These are phyloP conservation scores for Pulveroboletus sp. DNA, from an alignment of 768 basidiomycete genomes.

Conservation along the genomic window DNA sequence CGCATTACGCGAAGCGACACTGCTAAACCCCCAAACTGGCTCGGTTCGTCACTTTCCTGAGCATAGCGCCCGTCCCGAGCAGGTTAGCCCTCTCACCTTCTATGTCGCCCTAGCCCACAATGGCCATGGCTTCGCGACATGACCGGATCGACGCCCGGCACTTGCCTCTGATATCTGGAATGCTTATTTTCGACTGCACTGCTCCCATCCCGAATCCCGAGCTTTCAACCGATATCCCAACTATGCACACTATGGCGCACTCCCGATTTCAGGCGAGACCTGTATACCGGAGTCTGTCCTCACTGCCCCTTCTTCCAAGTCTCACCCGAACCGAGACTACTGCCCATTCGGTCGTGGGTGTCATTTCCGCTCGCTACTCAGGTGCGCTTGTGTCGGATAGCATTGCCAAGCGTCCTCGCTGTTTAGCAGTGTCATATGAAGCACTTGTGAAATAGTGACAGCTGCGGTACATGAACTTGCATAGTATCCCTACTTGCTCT, in stretches of 20 bases:
- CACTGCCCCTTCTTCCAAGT: constrained; percentile 1
- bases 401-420: neutral
- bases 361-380: constrained; percentile 17
- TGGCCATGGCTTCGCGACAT: constrained; percentile 14
- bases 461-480: constrained; percentile 4
- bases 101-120: neutral
- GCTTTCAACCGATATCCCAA: constrained; percentile 2
- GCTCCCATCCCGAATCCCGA: constrained; percentile 2
- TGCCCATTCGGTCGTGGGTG: neutral
- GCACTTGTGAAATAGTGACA: constrained; percentile 6
- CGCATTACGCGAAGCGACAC: constrained; percentile 8
- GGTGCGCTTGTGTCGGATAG: constrained; percentile 8
- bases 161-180: constrained; percentile 1
- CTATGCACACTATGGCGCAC: neutral
- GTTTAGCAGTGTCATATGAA: neutral
- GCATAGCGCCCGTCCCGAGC: constrained; percentile 3
- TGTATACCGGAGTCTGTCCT: neutral
- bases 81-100: neutral
- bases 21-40: constrained; percentile 14
- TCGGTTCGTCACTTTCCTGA: constrained; percentile 12
- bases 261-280: constrained; percentile 2
- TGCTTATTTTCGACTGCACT: neutral
- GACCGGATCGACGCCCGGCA: constrained; percentile 20
- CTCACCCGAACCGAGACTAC: neutral
- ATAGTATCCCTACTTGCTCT: neutral